Evolutionary conservation across 371 early-diverging fungal species (phyloP), one percentile per base, ranked within the genome.

Genomic region (Globomyces sp.): DNA sequence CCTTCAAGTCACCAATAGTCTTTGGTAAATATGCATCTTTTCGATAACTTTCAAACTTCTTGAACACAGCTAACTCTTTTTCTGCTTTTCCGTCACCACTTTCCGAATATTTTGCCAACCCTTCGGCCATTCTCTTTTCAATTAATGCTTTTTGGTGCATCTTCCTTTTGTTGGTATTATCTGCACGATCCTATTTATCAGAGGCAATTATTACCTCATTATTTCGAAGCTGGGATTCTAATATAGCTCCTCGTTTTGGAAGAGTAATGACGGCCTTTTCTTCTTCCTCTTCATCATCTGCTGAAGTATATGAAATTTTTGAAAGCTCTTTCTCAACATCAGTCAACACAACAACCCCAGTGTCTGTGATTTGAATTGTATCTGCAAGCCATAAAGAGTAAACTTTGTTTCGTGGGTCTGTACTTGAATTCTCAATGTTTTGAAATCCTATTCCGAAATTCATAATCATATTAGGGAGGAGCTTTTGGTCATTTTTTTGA

Each of bases 21-120:
- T 85, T 86, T 9, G 99, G 99, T 41, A 98, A 68, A 41, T 87
- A 85, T 0, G 89, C 81, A 55, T 96, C 97, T 53, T 92, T 85
- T 70, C 91, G 87, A 79, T 99, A 99, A 81, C 93, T 92, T 74
- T 97, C 98, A 77, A 93, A 96, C 71, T 89, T 87, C 52, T 86
- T 84, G 73, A 94, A 92, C 4, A 83, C 83, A 3, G 84, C 86
- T 73, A 90, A 85, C 49, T 87, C 83, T 50, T 87, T 85, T 51
- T 84, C 85, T 50, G 47, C 60, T 1, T 76, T 84, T 24, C 84
- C 81, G 10, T 85, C 91, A 0, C 80, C 85, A 4, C 78, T 84
- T 1, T 88, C 88, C 0, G 87, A 79, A 71, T 87, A 97, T 48
- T 90, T 83, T 43, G 84, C 83, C 44, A 92, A 74, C 36, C 96